phyloP scores from a whole-genome alignment of 1,284 basidiomycete species.

The Malassezia cuniculi region DNA sequence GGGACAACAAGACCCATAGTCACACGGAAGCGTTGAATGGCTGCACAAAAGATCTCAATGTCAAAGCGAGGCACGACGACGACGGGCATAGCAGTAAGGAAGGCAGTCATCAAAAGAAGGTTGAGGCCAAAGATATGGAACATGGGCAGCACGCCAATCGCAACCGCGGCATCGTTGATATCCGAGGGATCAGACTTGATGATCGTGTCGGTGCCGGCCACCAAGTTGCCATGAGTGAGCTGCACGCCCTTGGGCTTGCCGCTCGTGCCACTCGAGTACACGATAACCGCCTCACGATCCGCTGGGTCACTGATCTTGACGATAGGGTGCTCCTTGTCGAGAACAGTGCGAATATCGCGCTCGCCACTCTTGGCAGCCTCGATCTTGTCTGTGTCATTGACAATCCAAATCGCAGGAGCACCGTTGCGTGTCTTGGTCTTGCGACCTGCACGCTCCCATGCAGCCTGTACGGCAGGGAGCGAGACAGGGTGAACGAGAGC shows the following conservation, averaged over 20 bases:
- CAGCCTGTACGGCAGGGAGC: conserved; percentile 21
- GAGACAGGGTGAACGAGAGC: conserved; percentile 27
- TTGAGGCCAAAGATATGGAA: conserved; percentile 47
- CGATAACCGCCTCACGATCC: conserved; percentile 25
- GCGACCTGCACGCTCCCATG: conserved; percentile 19
- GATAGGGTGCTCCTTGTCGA: conserved; percentile 19
- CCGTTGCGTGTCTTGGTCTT: conserved; percentile 17
- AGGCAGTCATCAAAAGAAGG: conserved; percentile 55
- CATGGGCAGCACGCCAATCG: conserved; percentile 28
- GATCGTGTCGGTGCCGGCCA: conserved; percentile 22
- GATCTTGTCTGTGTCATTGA: conserved; percentile 31
- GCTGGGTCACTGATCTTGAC: conserved; percentile 21
- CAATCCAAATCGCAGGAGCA: conserved; percentile 28
- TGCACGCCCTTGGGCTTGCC: conserved; percentile 42
- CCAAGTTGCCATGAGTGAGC: conserved; percentile 36
- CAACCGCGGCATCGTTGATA: conserved; percentile 17
- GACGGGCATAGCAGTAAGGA: conserved; percentile 53
- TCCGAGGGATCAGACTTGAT: conserved; percentile 15
- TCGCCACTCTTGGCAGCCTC: conserved; percentile 22
- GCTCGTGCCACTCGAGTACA: conserved; percentile 38
- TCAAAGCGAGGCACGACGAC: conserved; percentile 64
- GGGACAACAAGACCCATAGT: conserved; percentile 63
- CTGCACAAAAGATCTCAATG: conserved; percentile 57
- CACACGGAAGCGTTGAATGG: conserved; percentile 57
- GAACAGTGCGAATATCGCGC: conserved; percentile 19